phyloP scores from a whole-genome alignment of 352 stramenopile species.

The Hyaloperonospora arabidopsidis region DNA sequence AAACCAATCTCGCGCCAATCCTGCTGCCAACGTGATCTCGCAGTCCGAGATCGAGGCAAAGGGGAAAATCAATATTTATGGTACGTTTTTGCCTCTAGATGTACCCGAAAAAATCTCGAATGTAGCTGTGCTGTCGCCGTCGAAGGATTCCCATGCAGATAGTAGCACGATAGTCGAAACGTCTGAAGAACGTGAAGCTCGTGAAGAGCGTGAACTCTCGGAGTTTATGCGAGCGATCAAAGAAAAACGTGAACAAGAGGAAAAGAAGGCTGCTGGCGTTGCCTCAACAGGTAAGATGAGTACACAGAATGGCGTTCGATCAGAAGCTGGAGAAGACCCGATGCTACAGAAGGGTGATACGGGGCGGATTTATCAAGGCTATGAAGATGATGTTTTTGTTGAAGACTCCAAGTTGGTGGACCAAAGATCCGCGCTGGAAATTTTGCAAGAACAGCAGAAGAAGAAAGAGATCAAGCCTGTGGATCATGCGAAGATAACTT shows the following conservation, averaged over 20 bases:
- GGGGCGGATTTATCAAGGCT: slow-evolving; percentile 74
- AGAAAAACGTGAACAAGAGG: slow-evolving; percentile 57
- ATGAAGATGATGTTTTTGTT: slow-evolving; percentile 78
- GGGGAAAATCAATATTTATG: slow-evolving; percentile 80
- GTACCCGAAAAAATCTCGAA: slow-evolving; percentile 14
- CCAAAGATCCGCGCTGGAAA: slow-evolving; percentile 80
- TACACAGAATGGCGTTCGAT: slow-evolving; percentile 1
- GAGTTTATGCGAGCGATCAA: slow-evolving; percentile 84
- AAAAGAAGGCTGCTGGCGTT: slow-evolving; percentile 16
- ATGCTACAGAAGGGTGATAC: slow-evolving; percentile 53
- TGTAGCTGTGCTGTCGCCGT: not conserved
- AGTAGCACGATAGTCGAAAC: slow-evolving; percentile 33
- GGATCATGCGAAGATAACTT: slow-evolving; percentile 94
- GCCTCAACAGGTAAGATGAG: slow-evolving; percentile 2
- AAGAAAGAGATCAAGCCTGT: slow-evolving; percentile 94
- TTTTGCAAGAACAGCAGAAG: slow-evolving; percentile 86
- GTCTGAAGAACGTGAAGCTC: slow-evolving; percentile 52
- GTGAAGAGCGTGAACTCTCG: slow-evolving; percentile 72
- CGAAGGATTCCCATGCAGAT: slow-evolving; percentile 1
- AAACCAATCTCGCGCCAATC: slow-evolving; percentile 59
- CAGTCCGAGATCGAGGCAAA: slow-evolving; percentile 73
- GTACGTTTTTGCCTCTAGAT: slow-evolving; percentile 63
- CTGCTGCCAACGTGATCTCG: slow-evolving; percentile 76
- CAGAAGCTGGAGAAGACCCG: slow-evolving; percentile 10
- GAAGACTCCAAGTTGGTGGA: slow-evolving; percentile 73